phyloP scores from a whole-genome alignment of 352 stramenopile genomes.

The Phytopythium aichiense region DNA sequence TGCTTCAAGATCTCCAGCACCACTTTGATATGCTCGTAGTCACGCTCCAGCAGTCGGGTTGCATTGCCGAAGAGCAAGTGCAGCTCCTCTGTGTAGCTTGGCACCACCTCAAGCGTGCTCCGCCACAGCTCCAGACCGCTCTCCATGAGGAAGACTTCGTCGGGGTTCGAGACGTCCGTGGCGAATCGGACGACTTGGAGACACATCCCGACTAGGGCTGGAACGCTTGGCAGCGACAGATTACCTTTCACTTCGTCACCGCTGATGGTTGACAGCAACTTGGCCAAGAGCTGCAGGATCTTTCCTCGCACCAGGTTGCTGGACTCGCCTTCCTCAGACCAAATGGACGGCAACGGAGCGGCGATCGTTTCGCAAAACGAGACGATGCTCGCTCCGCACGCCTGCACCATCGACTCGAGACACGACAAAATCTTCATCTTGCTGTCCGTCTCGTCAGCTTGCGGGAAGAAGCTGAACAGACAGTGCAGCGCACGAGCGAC shows the following conservation, averaged over 20 bases:
- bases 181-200: constrained; percentile 65
- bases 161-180: constrained; percentile 73
- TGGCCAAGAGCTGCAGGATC: constrained; percentile 72
- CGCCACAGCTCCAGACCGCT: constrained; percentile 73
- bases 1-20: constrained; percentile 50
- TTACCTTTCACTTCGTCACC: constrained; percentile 22
- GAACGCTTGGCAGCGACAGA: constrained; percentile 12
- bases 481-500: constrained; percentile 51
- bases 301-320: constrained; percentile 80
- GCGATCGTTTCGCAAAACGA: constrained; percentile 62
- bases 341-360: constrained; percentile 62
- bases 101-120: constrained; percentile 41
- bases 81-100: constrained; percentile 59
- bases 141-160: constrained; percentile 86
- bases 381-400: constrained; percentile 45
- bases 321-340: constrained; percentile 61
- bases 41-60: constrained; percentile 61
- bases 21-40: constrained; percentile 75
- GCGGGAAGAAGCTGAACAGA: constrained; percentile 67
- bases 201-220: constrained; percentile 60
- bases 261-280: constrained; percentile 57
- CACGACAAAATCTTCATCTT: constrained; percentile 79
- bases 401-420: constrained; percentile 67
- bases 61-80: constrained; percentile 64
- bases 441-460: constrained; percentile 58